phyloP scores from a whole-genome alignment of 805 yeast genomes.

The Saccharomycopsis sp. region DNA sequence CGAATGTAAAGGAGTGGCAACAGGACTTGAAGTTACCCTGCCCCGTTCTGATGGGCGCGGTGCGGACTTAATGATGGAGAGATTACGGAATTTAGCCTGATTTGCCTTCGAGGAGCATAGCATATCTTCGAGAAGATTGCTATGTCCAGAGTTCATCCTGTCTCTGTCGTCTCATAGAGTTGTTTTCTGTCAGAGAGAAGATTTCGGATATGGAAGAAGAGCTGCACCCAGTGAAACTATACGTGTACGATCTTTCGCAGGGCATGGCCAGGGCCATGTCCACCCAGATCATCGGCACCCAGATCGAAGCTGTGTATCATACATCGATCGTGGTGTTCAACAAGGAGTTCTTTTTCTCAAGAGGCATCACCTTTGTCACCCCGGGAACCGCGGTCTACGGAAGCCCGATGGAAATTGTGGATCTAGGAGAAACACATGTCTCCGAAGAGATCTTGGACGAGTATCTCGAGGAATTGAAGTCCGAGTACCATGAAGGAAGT shows the following conservation, averaged over 20 bases:
- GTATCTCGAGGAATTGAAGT: slow-evolving; percentile 40
- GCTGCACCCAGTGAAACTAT: slow-evolving; percentile 38
- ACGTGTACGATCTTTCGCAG: slow-evolving; percentile 54
- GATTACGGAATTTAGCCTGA: too few relatives aligned
- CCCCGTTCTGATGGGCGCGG: too few relatives aligned
- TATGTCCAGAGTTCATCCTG: too few relatives aligned
- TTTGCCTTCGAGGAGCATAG: too few relatives aligned
- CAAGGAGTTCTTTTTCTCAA: slow-evolving; percentile 51
- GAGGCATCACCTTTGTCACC: slow-evolving; percentile 39
- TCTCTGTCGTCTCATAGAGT: too few relatives aligned
- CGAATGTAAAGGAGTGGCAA: too few relatives aligned
- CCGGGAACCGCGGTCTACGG: slow-evolving; percentile 52
- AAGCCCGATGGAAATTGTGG: slow-evolving; percentile 41
- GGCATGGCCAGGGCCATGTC: slow-evolving; percentile 50
- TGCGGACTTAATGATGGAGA: too few relatives aligned
- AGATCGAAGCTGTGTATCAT: slow-evolving; percentile 58
- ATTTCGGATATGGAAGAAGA: slow-evolving; percentile 3
- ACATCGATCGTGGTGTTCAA: slow-evolving; percentile 47
- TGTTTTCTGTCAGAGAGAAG: too few relatives aligned
- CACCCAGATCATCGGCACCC: slow-evolving; percentile 42
- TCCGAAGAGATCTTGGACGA: slow-evolving; percentile 45
- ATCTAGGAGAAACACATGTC: slow-evolving; percentile 44
- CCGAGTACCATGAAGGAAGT: slow-evolving; percentile 36
- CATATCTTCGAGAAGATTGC: too few relatives aligned
- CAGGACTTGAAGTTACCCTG: too few relatives aligned